A percentile compares a stretch with the other conserved stretches of the same genome.
phyloP scores from a whole-genome alignment of 768 basidiomycete genomes.

The Mycena belliarum region DNA sequence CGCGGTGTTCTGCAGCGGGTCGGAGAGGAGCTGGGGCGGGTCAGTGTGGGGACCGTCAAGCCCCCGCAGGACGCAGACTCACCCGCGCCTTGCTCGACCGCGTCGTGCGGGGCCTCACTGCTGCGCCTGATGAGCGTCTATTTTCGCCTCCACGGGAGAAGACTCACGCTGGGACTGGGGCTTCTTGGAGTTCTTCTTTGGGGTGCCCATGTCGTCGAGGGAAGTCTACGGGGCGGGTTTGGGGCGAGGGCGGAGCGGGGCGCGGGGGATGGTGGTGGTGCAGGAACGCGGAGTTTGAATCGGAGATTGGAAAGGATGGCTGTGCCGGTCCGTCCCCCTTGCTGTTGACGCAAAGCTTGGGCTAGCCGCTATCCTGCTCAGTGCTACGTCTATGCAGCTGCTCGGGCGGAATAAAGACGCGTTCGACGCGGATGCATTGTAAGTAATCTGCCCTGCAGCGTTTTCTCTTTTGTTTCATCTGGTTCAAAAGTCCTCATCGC shows the following conservation, averaged over 20 bases:
- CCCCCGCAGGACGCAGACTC: conserved; percentile 31
- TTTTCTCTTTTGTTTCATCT: too few species aligned
- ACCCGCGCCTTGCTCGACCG: conserved; percentile 60
- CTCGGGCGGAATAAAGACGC: too few species aligned
- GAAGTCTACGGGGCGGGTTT: neutral
- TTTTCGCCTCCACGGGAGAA: too few species aligned
- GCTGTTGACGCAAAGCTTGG: neutral
- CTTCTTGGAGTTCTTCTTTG: conserved; percentile 23
- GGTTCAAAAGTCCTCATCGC: too few species aligned
- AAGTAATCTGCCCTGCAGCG: too few species aligned
- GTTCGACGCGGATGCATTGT: too few species aligned
- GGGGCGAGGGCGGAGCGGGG: neutral
- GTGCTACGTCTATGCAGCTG: too few species aligned
- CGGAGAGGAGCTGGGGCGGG: conserved; percentile 42
- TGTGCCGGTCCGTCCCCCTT: neutral
- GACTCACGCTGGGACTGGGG: conserved; percentile 23
- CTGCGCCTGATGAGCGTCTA: conserved; percentile 25
- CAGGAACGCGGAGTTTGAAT: conserved; percentile 13
- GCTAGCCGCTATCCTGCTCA: neutral
- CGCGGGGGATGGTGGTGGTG: conserved; percentile 15
- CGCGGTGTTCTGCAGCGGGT: conserved; percentile 65
- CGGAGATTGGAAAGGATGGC: conserved; percentile 2
- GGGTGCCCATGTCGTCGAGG: conserved; percentile 19
- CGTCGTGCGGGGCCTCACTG: conserved; percentile 60
- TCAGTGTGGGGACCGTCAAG: conserved; percentile 10